phyloP scores from a whole-genome alignment of 352 stramenopile genomes.

The Phytophthora pinifolia region DNA sequence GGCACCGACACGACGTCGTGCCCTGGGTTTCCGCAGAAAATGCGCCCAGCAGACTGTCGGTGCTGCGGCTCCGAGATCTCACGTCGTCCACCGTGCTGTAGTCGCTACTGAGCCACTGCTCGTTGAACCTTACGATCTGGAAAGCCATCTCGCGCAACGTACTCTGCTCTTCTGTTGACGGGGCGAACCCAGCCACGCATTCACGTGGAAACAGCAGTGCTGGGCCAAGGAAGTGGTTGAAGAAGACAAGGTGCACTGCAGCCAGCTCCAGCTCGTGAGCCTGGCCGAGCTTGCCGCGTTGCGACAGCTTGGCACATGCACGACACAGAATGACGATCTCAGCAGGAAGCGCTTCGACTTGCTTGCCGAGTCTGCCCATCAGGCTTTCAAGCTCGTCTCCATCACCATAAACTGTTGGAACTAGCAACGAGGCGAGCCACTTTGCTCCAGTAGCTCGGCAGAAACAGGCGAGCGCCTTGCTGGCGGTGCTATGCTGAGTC shows the following conservation, averaged over 20 bases:
- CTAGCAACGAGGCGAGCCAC: conserved; percentile 33
- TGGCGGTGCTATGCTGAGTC: conserved; percentile 33
- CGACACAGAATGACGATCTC: conserved; percentile 65
- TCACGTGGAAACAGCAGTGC: conserved; percentile 35
- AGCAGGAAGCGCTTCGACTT: conserved; percentile 33
- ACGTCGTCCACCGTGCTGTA: neutral
- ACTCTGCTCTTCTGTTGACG: conserved; percentile 15
- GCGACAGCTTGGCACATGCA: conserved; percentile 32
- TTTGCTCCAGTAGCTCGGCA: conserved; percentile 31
- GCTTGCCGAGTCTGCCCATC: conserved; percentile 30
- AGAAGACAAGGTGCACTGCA: conserved; percentile 71
- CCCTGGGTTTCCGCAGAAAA: conserved; percentile 3
- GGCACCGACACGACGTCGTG: conserved; percentile 5
- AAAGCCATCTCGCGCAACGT: conserved; percentile 17
- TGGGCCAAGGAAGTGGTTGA: conserved; percentile 68
- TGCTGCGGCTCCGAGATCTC: conserved; percentile 13
- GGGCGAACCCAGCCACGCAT: conserved; percentile 6
- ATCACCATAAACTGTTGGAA: neutral
- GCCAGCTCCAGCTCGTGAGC: conserved; percentile 13
- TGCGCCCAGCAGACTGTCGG: conserved; percentile 10
- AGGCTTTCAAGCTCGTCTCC: conserved; percentile 20
- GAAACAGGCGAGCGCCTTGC: conserved; percentile 35
- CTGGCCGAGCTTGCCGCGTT: neutral
- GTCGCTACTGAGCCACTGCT: conserved; percentile 5
- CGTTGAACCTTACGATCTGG: conserved; percentile 16